A percentile compares a stretch with the other conserved stretches of the same genome.
These are phyloP conservation scores for Trichomonas vaginalis DNA, from an alignment of 208 protist species.

Conservation along the genomic window DNA sequence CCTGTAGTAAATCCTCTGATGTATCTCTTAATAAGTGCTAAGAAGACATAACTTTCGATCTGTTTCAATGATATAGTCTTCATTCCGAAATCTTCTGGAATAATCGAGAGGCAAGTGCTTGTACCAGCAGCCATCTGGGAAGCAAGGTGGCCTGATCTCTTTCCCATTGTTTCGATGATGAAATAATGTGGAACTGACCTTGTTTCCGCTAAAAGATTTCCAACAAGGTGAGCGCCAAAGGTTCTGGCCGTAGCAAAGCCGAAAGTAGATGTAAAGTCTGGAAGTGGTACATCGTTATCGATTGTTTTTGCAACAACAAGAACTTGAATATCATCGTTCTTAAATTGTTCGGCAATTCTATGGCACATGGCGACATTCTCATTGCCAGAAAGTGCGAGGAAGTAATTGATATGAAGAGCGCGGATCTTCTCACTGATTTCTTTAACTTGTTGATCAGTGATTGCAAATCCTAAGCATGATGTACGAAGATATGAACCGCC, in stretches of 20 bases:
- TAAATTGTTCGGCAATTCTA: neutral
- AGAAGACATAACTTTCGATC: slow-evolving; percentile 8
- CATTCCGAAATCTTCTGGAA: slow-evolving; percentile 29
- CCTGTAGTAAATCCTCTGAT: slow-evolving; percentile 9
- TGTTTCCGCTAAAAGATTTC: slow-evolving; percentile 22
- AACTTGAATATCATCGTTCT: neutral
- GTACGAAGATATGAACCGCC: neutral
- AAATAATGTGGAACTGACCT: slow-evolving; percentile 13
- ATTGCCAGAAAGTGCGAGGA: slow-evolving; percentile 25
- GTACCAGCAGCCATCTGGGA: slow-evolving; percentile 12
- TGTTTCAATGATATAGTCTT: slow-evolving; percentile 3
- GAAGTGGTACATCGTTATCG: slow-evolving; percentile 23
- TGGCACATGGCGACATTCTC: slow-evolving; percentile 14
- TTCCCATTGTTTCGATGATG: slow-evolving; percentile 26
- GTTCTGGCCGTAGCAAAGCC: slow-evolving; percentile 22
- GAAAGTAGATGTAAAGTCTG: slow-evolving; percentile 19
- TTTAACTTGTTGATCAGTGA: neutral
- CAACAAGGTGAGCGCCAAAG: slow-evolving; percentile 15
- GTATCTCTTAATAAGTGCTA: slow-evolving; percentile 16
- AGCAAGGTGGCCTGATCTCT: slow-evolving; percentile 21
- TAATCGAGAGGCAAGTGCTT: slow-evolving; percentile 20
- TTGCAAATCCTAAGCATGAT: neutral
- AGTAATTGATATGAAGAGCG: neutral
- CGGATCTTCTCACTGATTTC: neutral
- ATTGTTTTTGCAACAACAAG: slow-evolving; percentile 30